Base-by-base conservation (phyloP, 495 filamentous ascomycete species). In the Annulohypoxylon nitens region DNA sequence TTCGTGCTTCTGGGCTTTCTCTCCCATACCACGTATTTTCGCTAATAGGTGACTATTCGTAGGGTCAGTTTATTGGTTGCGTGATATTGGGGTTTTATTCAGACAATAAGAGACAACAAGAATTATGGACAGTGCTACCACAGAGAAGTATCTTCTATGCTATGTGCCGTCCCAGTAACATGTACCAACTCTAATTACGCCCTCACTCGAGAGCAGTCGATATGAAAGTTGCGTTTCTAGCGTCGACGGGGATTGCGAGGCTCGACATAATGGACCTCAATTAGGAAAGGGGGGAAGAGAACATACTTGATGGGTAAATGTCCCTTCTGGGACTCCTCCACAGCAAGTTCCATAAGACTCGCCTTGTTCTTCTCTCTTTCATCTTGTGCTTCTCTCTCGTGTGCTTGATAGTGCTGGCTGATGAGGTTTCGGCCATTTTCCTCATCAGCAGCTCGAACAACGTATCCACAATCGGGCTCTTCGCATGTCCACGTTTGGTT, bases 401-500 rank as follows among this genome's bases (percentile, higher is more conserved):
- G 93, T 48, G 86, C 83, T 34, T 86, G 78, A 39, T 88, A 89
- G 76, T 97, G 93, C 37, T 87, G 81, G 43, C 84, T 80, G 48
- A 95, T 91, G 16, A 88, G 78, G 18, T 85, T 80, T 75, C 90
- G 87, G 26, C 88, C 88, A 2, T 84, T 81, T 37, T 86, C 81
- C 11, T 86, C 84, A 51, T 88, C 86, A 23, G 88, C 89, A 30
- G 83, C 86, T 73, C 88, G 85, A 23, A 93, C 86, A 34, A 89
- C 82, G 62, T 90, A 88, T 30, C 77, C 76, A 78, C 93, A 97
- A 30, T 86, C 91, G 37, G 88, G 87, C 63, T 92, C 86, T 33
- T 87, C 86, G 75, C 93, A 97, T 10, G 81, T 82, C 92, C 92
- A 95, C 1, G 87, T 86, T 53, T 91, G 89, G 51, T 90, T 85